Conservation (phyloP, 2,329 filamentous ascomycete genomes). For the Amesomyces nigricolor region DNA sequence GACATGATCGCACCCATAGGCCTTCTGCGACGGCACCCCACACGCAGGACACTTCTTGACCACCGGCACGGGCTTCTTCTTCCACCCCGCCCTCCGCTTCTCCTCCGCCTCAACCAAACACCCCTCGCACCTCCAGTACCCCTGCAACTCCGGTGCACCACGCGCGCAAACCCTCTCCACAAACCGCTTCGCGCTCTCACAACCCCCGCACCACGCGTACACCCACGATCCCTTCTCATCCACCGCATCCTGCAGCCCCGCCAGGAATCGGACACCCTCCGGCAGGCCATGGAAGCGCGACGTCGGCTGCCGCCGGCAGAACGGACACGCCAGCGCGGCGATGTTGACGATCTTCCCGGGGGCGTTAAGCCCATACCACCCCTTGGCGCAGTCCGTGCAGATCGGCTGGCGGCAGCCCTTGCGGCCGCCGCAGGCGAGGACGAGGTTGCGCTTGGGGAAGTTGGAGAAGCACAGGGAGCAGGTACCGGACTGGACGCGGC, state of each 20-base stretch:
- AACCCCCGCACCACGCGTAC: constrained; percentile 44
- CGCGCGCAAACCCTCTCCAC: constrained; percentile 41
- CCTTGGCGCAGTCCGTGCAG: constrained; percentile 36
- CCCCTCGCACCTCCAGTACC: constrained; percentile 38
- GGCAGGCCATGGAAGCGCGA: constrained; percentile 31
- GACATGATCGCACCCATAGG: constrained; percentile 44
- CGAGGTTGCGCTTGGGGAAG: constrained; percentile 34
- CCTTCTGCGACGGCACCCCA: constrained; percentile 38
- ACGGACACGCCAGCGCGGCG: constrained; percentile 44
- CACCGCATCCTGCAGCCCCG: constrained; percentile 36
- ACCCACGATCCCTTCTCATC: constrained; percentile 39
- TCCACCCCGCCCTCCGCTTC: constrained; percentile 10
- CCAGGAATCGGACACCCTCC: constrained; percentile 34
- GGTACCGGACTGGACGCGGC: constrained; percentile 34
- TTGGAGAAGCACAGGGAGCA: constrained; percentile 44
- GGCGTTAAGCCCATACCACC: constrained; percentile 44
- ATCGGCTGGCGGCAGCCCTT: constrained; percentile 40
- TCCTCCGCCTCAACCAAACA: constrained; percentile 27
- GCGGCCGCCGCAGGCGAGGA: constrained; percentile 40
- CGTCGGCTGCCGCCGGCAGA: constrained; percentile 42
- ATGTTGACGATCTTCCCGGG: constrained; percentile 42
- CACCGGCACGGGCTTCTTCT: constrained; percentile 30
- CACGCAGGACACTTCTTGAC: constrained; percentile 40
- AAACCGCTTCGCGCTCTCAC: constrained; percentile 37
- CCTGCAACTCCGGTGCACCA: constrained; percentile 35